Base-by-base conservation (phyloP, 805 yeast species). In the Starmerella sirachaensis region DNA sequence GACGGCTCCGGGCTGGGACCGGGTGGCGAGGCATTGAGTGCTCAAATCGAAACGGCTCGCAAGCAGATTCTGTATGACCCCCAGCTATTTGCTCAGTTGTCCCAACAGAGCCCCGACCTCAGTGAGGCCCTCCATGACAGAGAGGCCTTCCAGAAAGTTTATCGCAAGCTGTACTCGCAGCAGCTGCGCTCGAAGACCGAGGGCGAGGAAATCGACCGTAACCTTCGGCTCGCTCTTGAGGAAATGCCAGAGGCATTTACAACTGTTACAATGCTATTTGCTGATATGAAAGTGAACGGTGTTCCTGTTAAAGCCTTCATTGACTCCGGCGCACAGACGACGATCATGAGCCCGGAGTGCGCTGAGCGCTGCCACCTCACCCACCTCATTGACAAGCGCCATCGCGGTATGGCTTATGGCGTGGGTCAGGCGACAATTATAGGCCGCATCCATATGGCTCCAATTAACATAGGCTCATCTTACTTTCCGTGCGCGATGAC, bases 251-350 rank as follows among this genome's bases (percentile, higher is more conserved):
- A 91, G 56, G 69, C 81, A 25, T 91, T 91, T 60, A 77, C 85
- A 0, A 59, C 69, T 0, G 93, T 88, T 3, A 71, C 72, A 22
- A 85, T 91, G 94, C 67, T 91, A 27, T 88, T 78, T 58, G 74
- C 91, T 12, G 67, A 75, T 39, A 66, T 84, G 28, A 77, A 73
- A 47, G 78, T 88, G 25, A 86, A 91, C 52, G 88, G 91, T 1
- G 65, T 68, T 31, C 75, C 77, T 17, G 78, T 85, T 3, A 82
- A 82, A 55, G 97, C 97, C 0, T 84, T 91, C 63, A 93, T 91
- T 5, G 99, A 91, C 56, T 75, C 96, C 0, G 98, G 99, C 2
- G 97, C 99, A 0, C 95, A 85, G 57, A 65, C 74, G 20, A 85
- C 98, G 0, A 77, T 91, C 28, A 58, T 91, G 53, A 75, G 85